These are phyloP conservation scores for Haplosporangium sp. DNA, from an alignment of 371 early-diverging fungal species.

Conservation along the genomic window DNA sequence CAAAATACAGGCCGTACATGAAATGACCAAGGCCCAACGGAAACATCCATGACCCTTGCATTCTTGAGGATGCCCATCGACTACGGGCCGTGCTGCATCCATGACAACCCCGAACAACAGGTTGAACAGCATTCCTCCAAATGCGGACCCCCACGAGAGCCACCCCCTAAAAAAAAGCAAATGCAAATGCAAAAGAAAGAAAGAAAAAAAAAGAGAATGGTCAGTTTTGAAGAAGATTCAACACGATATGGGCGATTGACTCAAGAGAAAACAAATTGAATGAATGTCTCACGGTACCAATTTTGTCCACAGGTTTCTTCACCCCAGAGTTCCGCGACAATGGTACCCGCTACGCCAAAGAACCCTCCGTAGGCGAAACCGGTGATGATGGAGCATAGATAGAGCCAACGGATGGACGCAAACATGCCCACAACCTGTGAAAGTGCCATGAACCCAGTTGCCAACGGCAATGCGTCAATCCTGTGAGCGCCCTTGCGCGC, in stretches of 20 bases:
- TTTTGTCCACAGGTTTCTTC: constrained; percentile 48
- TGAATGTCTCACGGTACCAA: constrained; percentile 13
- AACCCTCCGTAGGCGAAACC: constrained; percentile 50
- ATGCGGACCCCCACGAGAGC: constrained; percentile 43
- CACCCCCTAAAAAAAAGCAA: constrained; percentile 27
- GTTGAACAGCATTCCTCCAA: constrained; percentile 50
- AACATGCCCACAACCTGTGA: constrained; percentile 42
- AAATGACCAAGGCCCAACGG: constrained; percentile 30
- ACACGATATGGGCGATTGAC: not conserved
- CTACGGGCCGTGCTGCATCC: constrained; percentile 24
- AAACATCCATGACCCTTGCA: constrained; percentile 43
- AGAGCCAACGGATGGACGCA: constrained; percentile 29
- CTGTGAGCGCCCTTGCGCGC: constrained; percentile 22
- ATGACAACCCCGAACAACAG: constrained; percentile 41
- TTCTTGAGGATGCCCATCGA: constrained; percentile 10
- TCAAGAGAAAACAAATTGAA: not conserved
- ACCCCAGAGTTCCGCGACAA: constrained; percentile 52
- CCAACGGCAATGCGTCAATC: constrained; percentile 26
- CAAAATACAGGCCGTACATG: constrained; percentile 24
- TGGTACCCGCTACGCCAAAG: constrained; percentile 48
- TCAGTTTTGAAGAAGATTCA: not conserved
- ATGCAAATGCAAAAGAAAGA: not conserved
- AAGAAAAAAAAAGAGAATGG: not conserved
- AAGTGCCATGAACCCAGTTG: constrained; percentile 29
- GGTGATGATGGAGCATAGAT: constrained; percentile 28